Evolutionary conservation across 2,329 filamentous ascomycete genomes (phyloP), one percentile per base, ranked within the genome.

Genomic region (Dactylonectria macrodidyma): DNA sequence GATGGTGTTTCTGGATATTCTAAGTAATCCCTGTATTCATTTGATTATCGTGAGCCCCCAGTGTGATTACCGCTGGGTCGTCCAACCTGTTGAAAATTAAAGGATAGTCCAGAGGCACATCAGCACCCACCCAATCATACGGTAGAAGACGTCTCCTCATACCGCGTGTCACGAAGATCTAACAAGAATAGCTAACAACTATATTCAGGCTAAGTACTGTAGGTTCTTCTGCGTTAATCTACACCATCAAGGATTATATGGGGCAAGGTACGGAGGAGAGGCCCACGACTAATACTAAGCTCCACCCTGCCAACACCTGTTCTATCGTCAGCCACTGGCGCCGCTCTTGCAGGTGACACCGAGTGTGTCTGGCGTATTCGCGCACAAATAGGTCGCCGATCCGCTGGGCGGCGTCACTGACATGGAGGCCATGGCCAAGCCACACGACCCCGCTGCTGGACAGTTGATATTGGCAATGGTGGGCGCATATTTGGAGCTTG

Each of bases 401-500:
- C 38, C 38, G 38, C 38, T 41, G 1, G 38, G 38, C 3, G 38
- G 38, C 38, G 12, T 41, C 38, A 41, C 38, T 41, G 38, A 14
- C 38, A 41, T 41, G 11, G 38, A 41, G 14, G 38, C 12, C 38
- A 41, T 41, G 38, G 38, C 5, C 38, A 41, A 41, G 38, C 16
- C 38, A 41, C 38, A 41, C 38, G 38, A 41, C 38, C 38, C 38
- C 38, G 38, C 38, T 41, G 38, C 38, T 41, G 50, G 50, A 47
- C 56, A 59, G 34, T 47, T 38, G 36, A 59, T 11, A 30, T 59
- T 34, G 19, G 26, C 56, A 26, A 38, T 30, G 12, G 22, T 30
- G 9, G 56, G 56, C 7, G 38, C 36, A 46, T 59, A 46, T 33
- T 59, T 59, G 56, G 56, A 38, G 38, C 41, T 59, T 12, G 56